Percentiles rank a stretch among this genome's conserved stretches.
phyloP scores from a whole-genome alignment of 78 protist genomes.

The Planoprotostelium fungivorum region DNA sequence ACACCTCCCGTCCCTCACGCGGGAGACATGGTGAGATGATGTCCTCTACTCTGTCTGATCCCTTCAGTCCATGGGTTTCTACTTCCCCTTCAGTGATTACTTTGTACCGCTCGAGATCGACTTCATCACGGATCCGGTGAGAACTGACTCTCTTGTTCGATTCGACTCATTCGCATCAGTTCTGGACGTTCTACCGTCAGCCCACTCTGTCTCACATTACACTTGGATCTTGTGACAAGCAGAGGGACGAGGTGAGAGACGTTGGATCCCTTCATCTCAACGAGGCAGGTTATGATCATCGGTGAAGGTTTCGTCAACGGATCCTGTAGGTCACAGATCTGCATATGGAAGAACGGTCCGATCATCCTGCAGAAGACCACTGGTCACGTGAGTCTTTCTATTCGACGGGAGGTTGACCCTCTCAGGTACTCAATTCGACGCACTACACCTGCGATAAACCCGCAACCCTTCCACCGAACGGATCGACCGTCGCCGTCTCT shows the following conservation, averaged over 20 bases:
- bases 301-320: neutral
- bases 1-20: neutral
- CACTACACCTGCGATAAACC: neutral
- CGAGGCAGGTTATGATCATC: neutral
- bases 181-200: neutral
- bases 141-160: too few relatives aligned
- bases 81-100: neutral
- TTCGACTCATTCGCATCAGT: too few relatives aligned
- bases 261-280: too few relatives aligned
- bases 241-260: too few relatives aligned
- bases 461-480: neutral
- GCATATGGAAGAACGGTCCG: neutral
- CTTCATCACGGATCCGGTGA: too few relatives aligned
- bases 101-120: neutral
- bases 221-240: too few relatives aligned
- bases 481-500: neutral
- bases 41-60: neutral
- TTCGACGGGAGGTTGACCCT: too few relatives aligned
- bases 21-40: neutral
- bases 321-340: neutral
- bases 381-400: too few relatives aligned
- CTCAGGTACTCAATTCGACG: too few relatives aligned
- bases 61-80: neutral
- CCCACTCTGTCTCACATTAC: neutral
- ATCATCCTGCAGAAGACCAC: too few relatives aligned